Evolutionary conservation across 176 grass and related monocot species (phyloP).

Genomic region (Aegilops bicornis): DNA sequence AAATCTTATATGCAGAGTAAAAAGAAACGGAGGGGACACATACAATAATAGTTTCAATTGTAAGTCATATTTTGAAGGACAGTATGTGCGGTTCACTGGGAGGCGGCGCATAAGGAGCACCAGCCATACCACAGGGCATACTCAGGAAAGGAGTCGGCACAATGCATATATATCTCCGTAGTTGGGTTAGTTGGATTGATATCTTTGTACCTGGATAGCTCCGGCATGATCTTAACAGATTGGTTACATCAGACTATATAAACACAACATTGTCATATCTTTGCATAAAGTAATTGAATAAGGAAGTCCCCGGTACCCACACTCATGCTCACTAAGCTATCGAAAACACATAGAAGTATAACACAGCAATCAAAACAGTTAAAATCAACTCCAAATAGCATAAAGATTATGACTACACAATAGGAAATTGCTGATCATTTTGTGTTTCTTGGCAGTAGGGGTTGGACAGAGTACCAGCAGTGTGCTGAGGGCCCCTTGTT

Average conservation of each 20-base stretch:
- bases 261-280: neutral
- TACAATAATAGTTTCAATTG: neutral
- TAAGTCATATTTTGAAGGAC: neutral
- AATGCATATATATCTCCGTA: neutral
- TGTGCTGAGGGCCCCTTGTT: constrained; percentile 83
- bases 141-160: neutral
- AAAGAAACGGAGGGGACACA: neutral
- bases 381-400: constrained; percentile 9
- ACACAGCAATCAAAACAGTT: neutral
- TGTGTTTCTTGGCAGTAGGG: constrained; percentile 1
- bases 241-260: neutral
- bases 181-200: neutral
- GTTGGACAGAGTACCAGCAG: constrained; percentile 45
- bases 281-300: neutral
- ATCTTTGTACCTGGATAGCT: neutral
- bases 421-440: neutral
- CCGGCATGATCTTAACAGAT: neutral
- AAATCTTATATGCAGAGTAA: no score
- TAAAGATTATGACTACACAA: constrained; percentile 7
- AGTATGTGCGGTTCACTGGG: neutral
- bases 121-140: neutral
- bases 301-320: neutral
- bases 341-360: neutral
- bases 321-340: neutral
- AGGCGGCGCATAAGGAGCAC: neutral